Conservation (phyloP, 768 basidiomycete genomes). For the Suillus bovinus region DNA sequence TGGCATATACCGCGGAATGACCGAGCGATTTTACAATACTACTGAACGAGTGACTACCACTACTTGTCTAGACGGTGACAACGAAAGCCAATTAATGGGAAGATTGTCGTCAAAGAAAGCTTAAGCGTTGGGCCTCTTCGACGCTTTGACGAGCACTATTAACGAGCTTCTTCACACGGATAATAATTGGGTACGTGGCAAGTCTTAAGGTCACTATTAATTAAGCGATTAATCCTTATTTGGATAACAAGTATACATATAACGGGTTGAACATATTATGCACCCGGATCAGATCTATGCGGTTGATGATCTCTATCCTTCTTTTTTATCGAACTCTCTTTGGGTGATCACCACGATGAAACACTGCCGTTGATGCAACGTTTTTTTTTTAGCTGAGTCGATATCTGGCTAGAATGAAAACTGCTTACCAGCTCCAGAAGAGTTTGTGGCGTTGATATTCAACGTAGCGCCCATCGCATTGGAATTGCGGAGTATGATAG, state of each 20-base stretch:
- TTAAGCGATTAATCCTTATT: too few relatives aligned
- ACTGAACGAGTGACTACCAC: neutral
- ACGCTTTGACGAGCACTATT: too few relatives aligned
- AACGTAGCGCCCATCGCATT: neutral
- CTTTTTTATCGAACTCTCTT: neutral
- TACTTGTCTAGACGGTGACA: too few relatives aligned
- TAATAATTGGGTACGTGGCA: too few relatives aligned
- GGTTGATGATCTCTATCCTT: neutral
- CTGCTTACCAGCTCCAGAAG: conserved; percentile 1
- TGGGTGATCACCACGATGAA: neutral
- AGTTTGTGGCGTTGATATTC: neutral
- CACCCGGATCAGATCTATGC: neutral
- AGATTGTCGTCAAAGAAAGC: neutral
- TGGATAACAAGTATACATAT: too few relatives aligned
- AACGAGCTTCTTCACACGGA: too few relatives aligned
- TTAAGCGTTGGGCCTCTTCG: too few relatives aligned
- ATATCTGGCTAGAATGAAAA: neutral
- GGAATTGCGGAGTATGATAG: neutral
- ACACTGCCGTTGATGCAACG: neutral
- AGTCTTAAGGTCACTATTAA: too few relatives aligned
- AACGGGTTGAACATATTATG: neutral
- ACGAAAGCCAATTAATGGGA: neutral
- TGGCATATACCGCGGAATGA: neutral
- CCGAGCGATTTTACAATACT: neutral
- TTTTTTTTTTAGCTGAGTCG: neutral